Base-by-base conservation (phyloP, 805 yeast species). In the Lipomyces sp. region DNA sequence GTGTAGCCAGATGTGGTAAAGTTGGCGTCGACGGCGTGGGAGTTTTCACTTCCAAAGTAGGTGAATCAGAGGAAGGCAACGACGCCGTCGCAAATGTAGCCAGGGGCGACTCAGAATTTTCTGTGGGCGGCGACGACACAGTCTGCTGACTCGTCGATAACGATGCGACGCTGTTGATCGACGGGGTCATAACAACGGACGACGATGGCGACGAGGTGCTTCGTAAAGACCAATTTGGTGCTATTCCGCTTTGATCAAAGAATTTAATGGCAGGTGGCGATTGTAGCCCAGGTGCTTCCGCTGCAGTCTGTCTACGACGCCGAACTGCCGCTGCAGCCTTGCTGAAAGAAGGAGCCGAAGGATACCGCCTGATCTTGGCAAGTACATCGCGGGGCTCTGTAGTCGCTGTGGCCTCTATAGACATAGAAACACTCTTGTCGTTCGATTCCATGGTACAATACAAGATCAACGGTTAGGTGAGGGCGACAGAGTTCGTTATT, bases 311-410 rank as follows among this genome's bases (percentile, higher is more conserved):
- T 18, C 70, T 53, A 8, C 66, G 59, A 4, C 66, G 59, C 13
- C 70, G 62, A 48, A 65, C 66, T n/a, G 69, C 64, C 3, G 65
- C 59, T 0, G 66, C 66, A 2, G 70, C 66, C 30, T 54, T 60
- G 13, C 64, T 58, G 55, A 65, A 62, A 51, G 69, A 67, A 51
- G 70, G 70, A 2, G 70, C 70, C 7, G 68, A 63, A n/a, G 70
- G 70, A 54, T 67, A 65, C 11, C 70, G 57, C 32, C 65, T 53
- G 15, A 67, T 30, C 56, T 58, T 61, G 7, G 70, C 32, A 8
- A 39, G n/a, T 3, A 51, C 29, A 30, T 58, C 66, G 2, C 34
- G 60, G 13, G 57, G 4, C 30, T 39, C 51, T 15, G 48, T 18
- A n/a, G 48, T 3, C 18, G 48, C n/a, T n/a, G 48, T 6, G n/a